Evolutionary conservation across 768 basidiomycete species (phyloP).

Genomic region (Mycena rosella): DNA sequence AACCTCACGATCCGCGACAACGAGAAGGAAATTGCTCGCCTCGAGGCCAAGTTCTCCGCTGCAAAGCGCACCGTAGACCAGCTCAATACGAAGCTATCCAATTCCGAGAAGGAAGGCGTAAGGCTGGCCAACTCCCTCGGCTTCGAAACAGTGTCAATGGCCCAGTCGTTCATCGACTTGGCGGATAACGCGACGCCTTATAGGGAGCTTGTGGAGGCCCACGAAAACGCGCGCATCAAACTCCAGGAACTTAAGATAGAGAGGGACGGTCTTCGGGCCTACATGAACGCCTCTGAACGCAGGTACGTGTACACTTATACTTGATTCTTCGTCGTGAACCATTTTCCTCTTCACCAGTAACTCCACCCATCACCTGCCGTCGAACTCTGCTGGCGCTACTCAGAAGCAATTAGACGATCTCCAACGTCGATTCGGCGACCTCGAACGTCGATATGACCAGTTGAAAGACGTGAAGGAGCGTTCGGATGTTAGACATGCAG

Average conservation of each 20-base stretch:
- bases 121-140: slow-evolving; percentile 23
- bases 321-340: not conserved
- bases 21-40: not conserved
- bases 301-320: not conserved
- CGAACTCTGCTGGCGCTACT: not conserved
- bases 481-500: slow-evolving; percentile 29
- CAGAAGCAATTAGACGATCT: slow-evolving; percentile 19
- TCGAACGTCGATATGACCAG: slow-evolving; percentile 30
- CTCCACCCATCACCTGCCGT: slow-evolving; percentile 1
- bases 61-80: not conserved
- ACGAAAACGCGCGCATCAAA: slow-evolving; percentile 3
- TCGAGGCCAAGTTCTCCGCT: not conserved
- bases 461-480: slow-evolving; percentile 23
- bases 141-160: slow-evolving; percentile 2
- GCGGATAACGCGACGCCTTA: slow-evolving; percentile 7
- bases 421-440: slow-evolving; percentile 26
- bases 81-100: not conserved
- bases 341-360: not conserved
- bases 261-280: slow-evolving; percentile 1
- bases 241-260: slow-evolving; percentile 5
- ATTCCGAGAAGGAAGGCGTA: not conserved
- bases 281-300: not conserved
- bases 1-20: not conserved
- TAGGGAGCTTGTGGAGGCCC: slow-evolving; percentile 6
- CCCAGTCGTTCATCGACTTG: slow-evolving; percentile 19